Base-by-base conservation (phyloP, 2,329 filamentous ascomycete species). In the Aureobasidium namibiae region DNA sequence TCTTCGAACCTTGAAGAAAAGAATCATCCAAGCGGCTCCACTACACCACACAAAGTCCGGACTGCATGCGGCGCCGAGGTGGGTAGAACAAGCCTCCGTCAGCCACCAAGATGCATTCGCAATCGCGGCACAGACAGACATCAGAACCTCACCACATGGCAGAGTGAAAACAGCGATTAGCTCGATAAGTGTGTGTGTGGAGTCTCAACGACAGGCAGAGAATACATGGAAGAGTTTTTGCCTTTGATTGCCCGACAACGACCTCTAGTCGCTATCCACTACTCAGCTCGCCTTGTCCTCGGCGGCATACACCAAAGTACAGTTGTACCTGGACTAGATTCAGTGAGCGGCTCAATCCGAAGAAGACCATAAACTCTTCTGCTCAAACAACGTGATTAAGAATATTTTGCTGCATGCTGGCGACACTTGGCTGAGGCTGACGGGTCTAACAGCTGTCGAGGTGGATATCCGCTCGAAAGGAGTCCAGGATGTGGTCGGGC, bases 121-220 rank as follows among this genome's bases (percentile, higher is more conserved):
- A 56, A 56, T 44, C 18, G 13, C 52, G 36, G 39, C 52, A 56
- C 52, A 31, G 52, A 56, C 52, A 26, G 39, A 45, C 29, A 16
- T 45, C 48, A 11, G 18, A 33, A 39, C 9, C 33, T 26, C 21
- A 54, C 26, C 50, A 54, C 36, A 41, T 36, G 50, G 36, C 36
- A 24, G 50, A 24, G 50, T 33, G 10, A 4, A 24, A 54, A 16
- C 36, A 29, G 18, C 26, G 10, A 16, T 41, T 31, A 29, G 36
- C n/a, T 54, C n/a, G 23, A 41, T 24, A 10, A 7, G 9, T 16
- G n/a, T 24, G 24, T 24, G 23, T 21, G 50, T 54, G 50, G 50
- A 42, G 50, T 41, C 50, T 41, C 50, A 54, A 54, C 50, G 50
- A 54, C 24, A 54, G 50, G 52, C 52, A 41, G 26, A 39, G 52